Evolutionary conservation across 768 basidiomycete genomes (phyloP).

Genomic region (Collybiopsis luxurians): DNA sequence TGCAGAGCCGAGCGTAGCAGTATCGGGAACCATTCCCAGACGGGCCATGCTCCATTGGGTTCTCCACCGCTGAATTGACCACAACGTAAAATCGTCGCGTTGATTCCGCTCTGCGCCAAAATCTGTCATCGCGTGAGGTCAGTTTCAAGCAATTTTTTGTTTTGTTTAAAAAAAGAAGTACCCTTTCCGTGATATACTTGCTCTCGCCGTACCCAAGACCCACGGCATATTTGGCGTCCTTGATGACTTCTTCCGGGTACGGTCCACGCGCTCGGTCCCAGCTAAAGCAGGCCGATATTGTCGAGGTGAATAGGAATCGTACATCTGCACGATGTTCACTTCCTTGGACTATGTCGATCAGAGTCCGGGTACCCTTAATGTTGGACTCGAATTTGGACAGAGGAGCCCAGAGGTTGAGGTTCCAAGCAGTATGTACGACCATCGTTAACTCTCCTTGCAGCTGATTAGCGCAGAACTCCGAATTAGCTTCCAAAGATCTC

Average conservation of each 20-base stretch:
- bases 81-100: conserved; percentile 15
- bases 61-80: conserved; percentile 34
- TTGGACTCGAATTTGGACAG: conserved; percentile 49
- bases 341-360: conserved; percentile 34
- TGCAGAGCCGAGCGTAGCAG: conserved; percentile 29
- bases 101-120: conserved; percentile 14
- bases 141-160: not conserved
- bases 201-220: conserved; percentile 44
- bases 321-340: conserved; percentile 14
- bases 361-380: conserved; percentile 41
- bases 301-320: conserved; percentile 39
- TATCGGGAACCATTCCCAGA: conserved; percentile 32
- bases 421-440: conserved; percentile 33
- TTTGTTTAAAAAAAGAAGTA: conserved; percentile 11
- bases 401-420: conserved; percentile 40
- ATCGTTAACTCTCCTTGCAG: conserved; percentile 27
- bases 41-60: conserved; percentile 33
- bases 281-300: conserved; percentile 27
- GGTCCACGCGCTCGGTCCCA: conserved; percentile 25
- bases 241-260: conserved; percentile 31
- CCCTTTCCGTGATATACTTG: conserved; percentile 41
- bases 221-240: conserved; percentile 27
- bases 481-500: not conserved
- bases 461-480: conserved; percentile 4
- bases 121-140: conserved; percentile 7